Base-by-base conservation (phyloP, 352 stramenopile genomes). In the Pythium dissotocum region DNA sequence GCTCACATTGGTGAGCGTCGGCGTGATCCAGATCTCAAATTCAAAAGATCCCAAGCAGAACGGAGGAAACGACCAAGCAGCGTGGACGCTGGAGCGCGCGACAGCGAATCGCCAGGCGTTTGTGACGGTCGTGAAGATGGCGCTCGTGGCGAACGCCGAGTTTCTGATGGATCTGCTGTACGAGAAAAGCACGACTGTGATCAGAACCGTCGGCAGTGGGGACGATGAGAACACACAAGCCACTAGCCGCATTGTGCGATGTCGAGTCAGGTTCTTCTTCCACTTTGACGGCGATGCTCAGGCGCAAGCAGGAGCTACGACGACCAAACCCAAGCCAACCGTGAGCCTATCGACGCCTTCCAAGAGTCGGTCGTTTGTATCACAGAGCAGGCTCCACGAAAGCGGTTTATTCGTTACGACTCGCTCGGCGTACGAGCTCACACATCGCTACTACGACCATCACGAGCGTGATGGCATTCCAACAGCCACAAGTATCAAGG, bases 61-160 rank as follows among this genome's bases (percentile, higher is more conserved):
- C 16, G 10, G 32, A 10, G 16, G 9, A 13, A 14, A 55, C 6
- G 46, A 52, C 10, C 12, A 14, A n/a, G 24, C 4, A 6, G 44
- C 40, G 6, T 82, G 73, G 70, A 65, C 67, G 13, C 12, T 74
- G 13, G 77, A 83, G 24, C 61, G 69, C 9, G 63, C 76, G 5
- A 65, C 35, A 0, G 44, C 63, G 35, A 85, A 77, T 26, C 77
- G 77, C n/a, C 67, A 61, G 2, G 67, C 61, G n/a, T 89, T 87
- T 61, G 32, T 73, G 26, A 75, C 67, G 9, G 78, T 76, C 33
- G 72, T 89, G 32, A 87, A 89, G 52, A 72, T 67, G 10, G 79
- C 76, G 35, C 61, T 89, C 7, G 76, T 87, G 16, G 62, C 10
- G 21, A 70, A 73, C 26, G 71, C 69, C 7, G 54, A 57, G 6